Evolutionary conservation across 73 alveolate genomes (phyloP).

Genomic region (Paramecium pentaurelia): DNA sequence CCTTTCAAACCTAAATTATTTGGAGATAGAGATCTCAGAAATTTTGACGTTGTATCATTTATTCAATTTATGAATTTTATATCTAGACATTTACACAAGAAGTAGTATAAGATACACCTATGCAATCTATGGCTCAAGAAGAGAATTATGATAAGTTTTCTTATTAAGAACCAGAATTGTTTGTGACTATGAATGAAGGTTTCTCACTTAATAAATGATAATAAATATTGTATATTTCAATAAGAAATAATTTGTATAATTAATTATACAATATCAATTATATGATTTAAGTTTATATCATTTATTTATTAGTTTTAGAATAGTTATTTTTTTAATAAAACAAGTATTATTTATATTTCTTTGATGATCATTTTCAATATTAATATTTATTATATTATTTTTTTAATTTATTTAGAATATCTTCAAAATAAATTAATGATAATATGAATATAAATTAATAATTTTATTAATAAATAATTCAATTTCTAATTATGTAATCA

Average conservation of each 20-base stretch:
- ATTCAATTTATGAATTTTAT: not conserved
- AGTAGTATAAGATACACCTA: conserved; percentile 11
- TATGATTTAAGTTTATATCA: not conserved
- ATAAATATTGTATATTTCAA: not conserved
- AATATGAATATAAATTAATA: not conserved
- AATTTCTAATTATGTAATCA: not conserved
- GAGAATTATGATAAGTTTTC: conserved; percentile 30
- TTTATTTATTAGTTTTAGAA: no score
- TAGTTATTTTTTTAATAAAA: not conserved
- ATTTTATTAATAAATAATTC: not conserved
- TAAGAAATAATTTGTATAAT: not conserved
- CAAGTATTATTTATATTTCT: no score
- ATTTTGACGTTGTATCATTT: conserved; percentile 59
- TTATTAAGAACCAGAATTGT: conserved; percentile 12
- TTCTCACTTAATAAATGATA: conserved; percentile 9
- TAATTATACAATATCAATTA: not conserved
- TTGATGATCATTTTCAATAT: no score
- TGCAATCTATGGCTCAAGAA: not conserved
- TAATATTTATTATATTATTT: not conserved
- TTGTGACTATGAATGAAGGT: not conserved
- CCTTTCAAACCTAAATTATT: conserved; percentile 73
- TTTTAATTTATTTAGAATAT: not conserved
- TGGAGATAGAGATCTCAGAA: conserved; percentile 60
- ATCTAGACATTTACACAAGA: conserved; percentile 35
- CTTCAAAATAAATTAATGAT: not conserved